Conservation (phyloP, 345 rosid species). For the Excoecaria agallocha region DNA sequence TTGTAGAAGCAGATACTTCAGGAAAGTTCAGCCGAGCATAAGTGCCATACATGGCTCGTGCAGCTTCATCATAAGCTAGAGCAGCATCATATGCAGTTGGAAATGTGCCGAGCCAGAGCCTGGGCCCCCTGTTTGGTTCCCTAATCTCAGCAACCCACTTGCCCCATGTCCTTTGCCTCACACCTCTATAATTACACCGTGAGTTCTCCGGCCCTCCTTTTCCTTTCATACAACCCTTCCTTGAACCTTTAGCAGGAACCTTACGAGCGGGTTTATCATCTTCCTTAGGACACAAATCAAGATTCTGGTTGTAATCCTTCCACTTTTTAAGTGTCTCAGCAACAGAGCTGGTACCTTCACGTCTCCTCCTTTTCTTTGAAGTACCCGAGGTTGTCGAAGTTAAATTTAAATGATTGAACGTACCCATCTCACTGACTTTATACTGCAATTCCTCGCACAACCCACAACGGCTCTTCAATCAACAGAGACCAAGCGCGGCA, state of each 20-base stretch:
- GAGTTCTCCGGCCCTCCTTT: conserved; percentile 89
- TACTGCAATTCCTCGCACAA: no score
- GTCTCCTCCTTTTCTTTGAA: conserved; percentile 56
- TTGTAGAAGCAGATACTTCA: neutral
- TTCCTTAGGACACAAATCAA: conserved; percentile 27
- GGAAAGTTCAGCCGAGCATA: conserved; percentile 63
- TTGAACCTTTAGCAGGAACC: conserved; percentile 68
- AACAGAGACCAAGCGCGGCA: neutral
- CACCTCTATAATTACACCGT: conserved; percentile 59
- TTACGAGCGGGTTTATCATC: conserved; percentile 28
- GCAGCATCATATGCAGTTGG: conserved; percentile 69
- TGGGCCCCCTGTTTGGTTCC: conserved; percentile 53
- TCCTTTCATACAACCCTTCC: conserved; percentile 87
- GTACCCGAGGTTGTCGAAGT: conserved; percentile 22
- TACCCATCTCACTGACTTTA: conserved; percentile 23
- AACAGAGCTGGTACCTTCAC: conserved; percentile 40
- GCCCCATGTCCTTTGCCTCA: conserved; percentile 91
- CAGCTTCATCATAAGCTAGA: conserved; percentile 81
- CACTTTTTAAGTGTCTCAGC: conserved; percentile 58
- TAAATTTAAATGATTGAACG: conserved; percentile 19
- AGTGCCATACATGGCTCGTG: conserved; percentile 61
- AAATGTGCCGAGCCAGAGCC: conserved; percentile 91
- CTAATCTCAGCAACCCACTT: conserved; percentile 97
- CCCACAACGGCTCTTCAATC: neutral
- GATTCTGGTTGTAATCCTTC: conserved; percentile 48